These are phyloP conservation scores for Coriolopsis trogii DNA, from an alignment of 1,284 basidiomycete genomes.

Conservation along the genomic window DNA sequence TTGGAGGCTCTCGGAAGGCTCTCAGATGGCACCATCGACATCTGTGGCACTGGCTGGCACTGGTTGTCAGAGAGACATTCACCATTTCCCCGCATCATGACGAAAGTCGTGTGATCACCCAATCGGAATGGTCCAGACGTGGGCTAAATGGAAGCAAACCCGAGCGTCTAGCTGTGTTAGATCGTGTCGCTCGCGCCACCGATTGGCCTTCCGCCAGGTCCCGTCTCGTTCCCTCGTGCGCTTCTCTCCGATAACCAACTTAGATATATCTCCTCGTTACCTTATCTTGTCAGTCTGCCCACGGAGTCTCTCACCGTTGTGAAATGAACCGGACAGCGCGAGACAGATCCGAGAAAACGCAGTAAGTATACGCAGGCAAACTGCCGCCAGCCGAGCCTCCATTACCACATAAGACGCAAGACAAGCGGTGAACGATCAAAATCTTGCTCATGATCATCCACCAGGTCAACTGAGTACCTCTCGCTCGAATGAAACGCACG, in stretches of 20 bases:
- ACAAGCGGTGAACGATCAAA: too few relatives aligned
- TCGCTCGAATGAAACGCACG: too few relatives aligned
- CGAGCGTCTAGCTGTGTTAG: neutral
- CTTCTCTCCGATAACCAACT: neutral
- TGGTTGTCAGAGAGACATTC: neutral
- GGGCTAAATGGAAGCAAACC: neutral
- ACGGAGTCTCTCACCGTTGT: neutral
- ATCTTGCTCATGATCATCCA: too few relatives aligned
- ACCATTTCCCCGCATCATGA: conserved; percentile 27
- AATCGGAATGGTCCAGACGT: too few relatives aligned
- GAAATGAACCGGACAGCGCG: neutral
- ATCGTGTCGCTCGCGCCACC: neutral
- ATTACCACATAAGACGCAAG: too few relatives aligned
- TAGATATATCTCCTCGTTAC: neutral
- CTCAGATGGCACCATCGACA: too few relatives aligned
- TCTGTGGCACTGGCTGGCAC: too few relatives aligned
- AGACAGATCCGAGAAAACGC: neutral
- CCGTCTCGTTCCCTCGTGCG: neutral
- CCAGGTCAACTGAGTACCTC: too few relatives aligned
- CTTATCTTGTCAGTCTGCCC: neutral
- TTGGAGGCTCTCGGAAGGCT: too few relatives aligned
- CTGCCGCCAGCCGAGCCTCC: too few relatives aligned
- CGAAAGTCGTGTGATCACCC: conserved; percentile 18
- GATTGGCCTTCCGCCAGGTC: neutral
- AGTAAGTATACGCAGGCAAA: neutral